These are phyloP conservation scores for Yamadazyma paraphyllophila DNA, from an alignment of 805 yeast species.

Conservation along the genomic window DNA sequence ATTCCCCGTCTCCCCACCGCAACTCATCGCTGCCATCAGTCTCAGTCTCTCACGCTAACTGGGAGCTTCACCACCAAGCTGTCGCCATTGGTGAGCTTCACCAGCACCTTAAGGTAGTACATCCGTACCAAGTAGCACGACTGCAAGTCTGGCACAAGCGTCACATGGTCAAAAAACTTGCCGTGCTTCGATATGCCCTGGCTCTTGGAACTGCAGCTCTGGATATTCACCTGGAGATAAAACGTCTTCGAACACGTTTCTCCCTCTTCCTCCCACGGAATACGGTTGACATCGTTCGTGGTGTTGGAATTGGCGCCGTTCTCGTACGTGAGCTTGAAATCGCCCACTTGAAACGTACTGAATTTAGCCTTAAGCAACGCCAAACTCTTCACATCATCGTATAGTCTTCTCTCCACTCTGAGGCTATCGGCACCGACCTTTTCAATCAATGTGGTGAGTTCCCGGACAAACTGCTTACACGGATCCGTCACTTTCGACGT, in stretches of 20 bases:
- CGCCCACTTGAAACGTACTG: conserved; percentile 22
- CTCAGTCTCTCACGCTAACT: conserved; percentile 11
- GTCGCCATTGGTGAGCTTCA: conserved; percentile 31
- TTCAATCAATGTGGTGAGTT: conserved; percentile 27
- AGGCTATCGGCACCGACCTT: conserved; percentile 34
- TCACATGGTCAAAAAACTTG: conserved; percentile 26
- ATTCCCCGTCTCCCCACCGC: no score
- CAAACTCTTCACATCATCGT: conserved; percentile 34
- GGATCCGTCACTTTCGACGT: conserved; percentile 26
- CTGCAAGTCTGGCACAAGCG: conserved; percentile 41
- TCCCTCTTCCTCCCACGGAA: conserved; percentile 30
- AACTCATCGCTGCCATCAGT: no score
- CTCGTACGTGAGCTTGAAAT: background rate
- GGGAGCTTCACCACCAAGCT: conserved; percentile 35
- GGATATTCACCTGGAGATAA: conserved; percentile 27
- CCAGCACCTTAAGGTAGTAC: conserved; percentile 32
- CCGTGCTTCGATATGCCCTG: conserved; percentile 14
- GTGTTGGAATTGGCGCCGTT: conserved; percentile 17
- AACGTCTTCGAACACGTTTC: conserved; percentile 24
- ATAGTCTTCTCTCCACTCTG: conserved; percentile 34
- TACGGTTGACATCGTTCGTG: conserved; percentile 19
- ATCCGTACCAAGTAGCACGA: conserved; percentile 34
- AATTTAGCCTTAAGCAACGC: conserved; percentile 35
- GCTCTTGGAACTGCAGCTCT: conserved; percentile 29
- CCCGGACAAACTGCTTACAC: conserved; percentile 22